Evolutionary conservation across 2,329 filamentous ascomycete species (phyloP), one percentile per base, ranked within the genome.

Genomic region (Fusarium hostae): DNA sequence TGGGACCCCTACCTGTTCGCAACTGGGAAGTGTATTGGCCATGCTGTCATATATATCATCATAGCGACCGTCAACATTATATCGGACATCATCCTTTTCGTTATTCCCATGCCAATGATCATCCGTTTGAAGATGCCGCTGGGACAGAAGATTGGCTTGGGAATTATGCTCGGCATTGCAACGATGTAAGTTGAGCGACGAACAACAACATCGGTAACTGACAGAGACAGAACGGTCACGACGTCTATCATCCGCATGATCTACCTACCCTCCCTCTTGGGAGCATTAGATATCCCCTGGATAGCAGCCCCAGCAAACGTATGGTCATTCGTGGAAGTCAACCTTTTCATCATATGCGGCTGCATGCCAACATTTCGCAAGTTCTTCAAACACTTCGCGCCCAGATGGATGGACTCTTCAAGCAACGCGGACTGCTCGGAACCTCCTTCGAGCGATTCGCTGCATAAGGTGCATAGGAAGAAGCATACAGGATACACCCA

Each of bases 391-490:
- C 85, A 87, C 22, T 80, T 89, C 80, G 86, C 50, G 88, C 88
- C 2, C 87, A 89, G 3, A 89, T 91, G 81, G 88, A 90, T 78
- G 89, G 91, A 81, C 86, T 86, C 15, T 86, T 91, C 32, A 84
- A 88, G 63, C 87, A 84, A 40, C 90, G 91, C 83, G 2, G 22
- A 9, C 2, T 11, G 6, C 7, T 63, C 28, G 2, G 61, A 68
- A 12, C 51, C 51, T 3, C 28, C 40, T 2, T 48, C 58, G 0
- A 44, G 61, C 2, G 26, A 30, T 8, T 57, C 55, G 1, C 12
- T 61, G 3, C 63, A 51, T n/a, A 74, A 72, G 6, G 39, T 50
- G 34, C 41, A 60, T 13, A 60, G 51, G 39, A 67, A 62, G 26
- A 68, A 60, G 16, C 65, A 58, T 8, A 72, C 71, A 2, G 72